Evolutionary conservation across 1,284 basidiomycete species (phyloP), one percentile per base, ranked within the genome.

Genomic region (Ceraceosorus bombacis): DNA sequence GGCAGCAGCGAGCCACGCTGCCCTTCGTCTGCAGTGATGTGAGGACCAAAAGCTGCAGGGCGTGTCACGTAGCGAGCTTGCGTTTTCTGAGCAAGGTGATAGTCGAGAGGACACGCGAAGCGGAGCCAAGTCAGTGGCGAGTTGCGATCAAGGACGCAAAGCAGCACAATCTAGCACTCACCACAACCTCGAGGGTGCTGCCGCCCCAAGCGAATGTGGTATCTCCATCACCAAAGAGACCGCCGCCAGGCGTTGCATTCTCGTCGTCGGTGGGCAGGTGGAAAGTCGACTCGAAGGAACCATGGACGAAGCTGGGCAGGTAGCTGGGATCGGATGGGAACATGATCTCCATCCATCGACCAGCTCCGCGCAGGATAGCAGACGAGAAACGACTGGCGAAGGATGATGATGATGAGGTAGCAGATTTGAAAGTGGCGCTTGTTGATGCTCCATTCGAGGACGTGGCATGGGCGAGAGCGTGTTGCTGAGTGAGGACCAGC

Each of bases 31-130:
- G 54, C 59, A 6, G 58, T 59, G 41, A 74, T 62, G 9, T 58
- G 62, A 2, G 72, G 74, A 2, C 76, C 76, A 43, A 77, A 77
- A 9, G 70, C 74, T 13, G 76, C 76, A 1, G 76, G 65, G 1
- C 72, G 66, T 6, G 74, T 74, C 2, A 69, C 58, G 56, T 73
- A 74, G 55, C 67, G 66, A 17, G 72, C 72, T 43, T 73, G 71
- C 5, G 72, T 71, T 5, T 67, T 61, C 58, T 59, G 53, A 27
- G 27, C 27, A 27, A 27, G 3, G 27, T 27, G 27, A 27, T 27
- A 27, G 27, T 27, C 27, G 27, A 2, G 27, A 27, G 27, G 27
- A 27, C 27, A 27, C 3, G 27, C 27, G 27, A 27, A 27, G 27
- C 27, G 27, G 27, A 27, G 27, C 27, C 27, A 27, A 27, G 27